Percentiles rank a stretch among this genome's conserved stretches.
Evolutionary conservation across 441 rosid genomes (phyloP).

Genomic region (Pelargonium citronellum): DNA sequence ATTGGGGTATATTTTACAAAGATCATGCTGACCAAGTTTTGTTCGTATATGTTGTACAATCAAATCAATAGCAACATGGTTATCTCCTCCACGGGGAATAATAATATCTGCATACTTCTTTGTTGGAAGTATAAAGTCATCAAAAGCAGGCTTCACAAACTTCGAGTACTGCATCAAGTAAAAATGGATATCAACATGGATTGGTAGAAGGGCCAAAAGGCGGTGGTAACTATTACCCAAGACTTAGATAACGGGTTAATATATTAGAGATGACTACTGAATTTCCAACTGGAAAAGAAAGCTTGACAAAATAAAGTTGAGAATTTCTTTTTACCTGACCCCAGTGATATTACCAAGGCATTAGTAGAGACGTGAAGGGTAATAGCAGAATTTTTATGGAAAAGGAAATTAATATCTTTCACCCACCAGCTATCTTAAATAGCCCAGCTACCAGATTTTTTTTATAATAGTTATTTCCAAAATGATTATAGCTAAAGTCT

Average conservation of each 20-base stretch:
- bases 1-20: slow-evolving; percentile 93
- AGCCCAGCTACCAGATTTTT: background rate
- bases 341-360: background rate
- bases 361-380: background rate
- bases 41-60: slow-evolving; percentile 96
- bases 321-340: background rate
- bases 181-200: slow-evolving; percentile 16
- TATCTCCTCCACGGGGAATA: slow-evolving; percentile 98
- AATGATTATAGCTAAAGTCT: background rate
- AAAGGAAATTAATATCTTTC: background rate
- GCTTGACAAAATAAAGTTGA: background rate
- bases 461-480: background rate
- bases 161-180: slow-evolving; percentile 80
- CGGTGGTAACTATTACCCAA: background rate
- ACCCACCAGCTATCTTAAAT: background rate
- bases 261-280: background rate
- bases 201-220: slow-evolving; percentile 1
- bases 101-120: slow-evolving; percentile 95
- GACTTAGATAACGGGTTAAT: background rate
- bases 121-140: slow-evolving; percentile 94
- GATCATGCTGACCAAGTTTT: slow-evolving; percentile 95
- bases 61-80: slow-evolving; percentile 92
- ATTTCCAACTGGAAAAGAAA: background rate
- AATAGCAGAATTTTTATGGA: background rate
- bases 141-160: slow-evolving; percentile 97